Conservation (phyloP, 768 basidiomycete species). For the Hydnomerulius pinastri region DNA sequence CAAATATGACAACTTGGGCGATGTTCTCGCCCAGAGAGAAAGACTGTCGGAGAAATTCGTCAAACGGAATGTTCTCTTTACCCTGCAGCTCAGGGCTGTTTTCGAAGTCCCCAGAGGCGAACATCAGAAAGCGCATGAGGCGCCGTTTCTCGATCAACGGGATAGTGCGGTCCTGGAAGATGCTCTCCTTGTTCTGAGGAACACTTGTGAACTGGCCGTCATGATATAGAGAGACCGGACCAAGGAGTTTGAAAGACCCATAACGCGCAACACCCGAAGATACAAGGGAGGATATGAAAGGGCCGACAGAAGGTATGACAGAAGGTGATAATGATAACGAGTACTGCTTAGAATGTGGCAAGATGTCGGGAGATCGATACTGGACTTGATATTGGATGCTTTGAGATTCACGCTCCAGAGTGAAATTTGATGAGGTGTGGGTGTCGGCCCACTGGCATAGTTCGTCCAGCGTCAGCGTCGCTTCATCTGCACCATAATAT, state of each 20-base stretch:
- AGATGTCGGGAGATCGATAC: conserved; percentile 42
- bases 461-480: conserved; percentile 81
- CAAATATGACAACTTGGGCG: conserved; percentile 66
- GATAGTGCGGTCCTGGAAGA: conserved; percentile 84
- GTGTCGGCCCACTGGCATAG: conserved; percentile 66
- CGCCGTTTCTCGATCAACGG: conserved; percentile 82
- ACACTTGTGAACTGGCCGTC: conserved; percentile 57
- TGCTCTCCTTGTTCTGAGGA: conserved; percentile 88
- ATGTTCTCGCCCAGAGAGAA: conserved; percentile 66
- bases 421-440: conserved; percentile 21
- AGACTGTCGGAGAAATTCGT: conserved; percentile 58
- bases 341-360: conserved; percentile 70
- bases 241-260: conserved; percentile 86
- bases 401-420: conserved; percentile 4
- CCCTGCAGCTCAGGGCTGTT: conserved; percentile 56
- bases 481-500: conserved; percentile 85
- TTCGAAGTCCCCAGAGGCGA: conserved; percentile 78
- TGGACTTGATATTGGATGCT: conserved; percentile 30
- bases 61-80: conserved; percentile 57
- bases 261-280: conserved; percentile 86
- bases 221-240: conserved; percentile 63
- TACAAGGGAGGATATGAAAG: conserved; percentile 76
- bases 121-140: conserved; percentile 89
- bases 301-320: conserved; percentile 77
- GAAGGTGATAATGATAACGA: conserved; percentile 84